Evolutionary conservation across 768 basidiomycete species (phyloP), one percentile per base, ranked within the genome.

Genomic region (Lactarius sanguifluus): DNA sequence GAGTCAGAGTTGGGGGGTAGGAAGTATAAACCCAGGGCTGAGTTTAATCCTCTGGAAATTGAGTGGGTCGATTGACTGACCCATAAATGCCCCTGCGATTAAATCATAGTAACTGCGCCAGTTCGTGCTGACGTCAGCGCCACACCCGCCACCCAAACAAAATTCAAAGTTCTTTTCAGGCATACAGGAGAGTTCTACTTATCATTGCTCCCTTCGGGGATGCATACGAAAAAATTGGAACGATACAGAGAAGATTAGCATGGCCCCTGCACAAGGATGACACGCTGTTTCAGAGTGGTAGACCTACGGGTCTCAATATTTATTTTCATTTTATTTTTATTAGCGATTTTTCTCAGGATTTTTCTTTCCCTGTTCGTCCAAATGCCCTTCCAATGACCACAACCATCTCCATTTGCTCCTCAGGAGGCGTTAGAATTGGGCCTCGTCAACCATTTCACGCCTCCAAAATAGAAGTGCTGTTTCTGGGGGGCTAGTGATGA

Each of bases 181-280:
- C 36, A 10, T 13, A 38, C 18, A 2, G 43, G 43, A 5, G 43
- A 43, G 18, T 8, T 18, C 6, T 9, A 43, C 1, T 7, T 18
- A 38, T 12, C 13, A 67, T 57, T 59, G 68, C 68, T 67, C 88
- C 88, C 88, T 90, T 90, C 87, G 88, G 88, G 88, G 91, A 89
- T 89, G 88, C 91, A 91, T 90, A 92, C 87, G 89, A 90, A 91
- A 94, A 94, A 92, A 91, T 94, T 94, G 94, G 91, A 95, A 94
- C 93, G 91, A 95, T 96, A 95, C 94, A 94, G 94, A 96, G 94
- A 96, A 96, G 94, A 95, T 96, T 95, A 96, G 94, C 94, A 96
- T 96, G 92, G 95, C 94, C 94, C 95, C 94, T 96, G 94, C 94
- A 96, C 94, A 97, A 96, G 95, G 94, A 96, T 96, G 94, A 96